These are phyloP conservation scores for Cyberlindnera bimundalis DNA, from an alignment of 805 yeast species.

Conservation along the genomic window DNA sequence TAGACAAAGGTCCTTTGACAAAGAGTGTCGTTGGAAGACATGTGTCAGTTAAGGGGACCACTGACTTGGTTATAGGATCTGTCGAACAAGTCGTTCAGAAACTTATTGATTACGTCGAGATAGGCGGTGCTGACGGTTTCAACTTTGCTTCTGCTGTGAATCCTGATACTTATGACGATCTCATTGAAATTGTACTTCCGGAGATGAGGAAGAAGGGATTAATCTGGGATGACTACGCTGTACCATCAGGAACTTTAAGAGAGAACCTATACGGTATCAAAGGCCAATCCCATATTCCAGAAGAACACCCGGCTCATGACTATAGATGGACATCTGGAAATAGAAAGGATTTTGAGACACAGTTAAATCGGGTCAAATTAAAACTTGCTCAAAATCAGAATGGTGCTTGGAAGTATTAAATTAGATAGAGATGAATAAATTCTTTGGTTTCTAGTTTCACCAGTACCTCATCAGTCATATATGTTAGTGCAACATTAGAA, in stretches of 20 bases:
- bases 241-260: conserved; percentile 36
- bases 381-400: too few relatives aligned
- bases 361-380: too few relatives aligned
- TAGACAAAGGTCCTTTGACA: conserved; percentile 29
- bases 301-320: conserved; percentile 19
- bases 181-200: conserved; percentile 37
- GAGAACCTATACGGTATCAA: conserved; percentile 33
- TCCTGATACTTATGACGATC: conserved; percentile 37
- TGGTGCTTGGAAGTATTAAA: too few relatives aligned
- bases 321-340: too few relatives aligned
- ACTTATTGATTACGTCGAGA: conserved; percentile 37
- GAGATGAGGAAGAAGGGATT: conserved; percentile 34
- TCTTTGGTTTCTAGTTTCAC: too few relatives aligned
- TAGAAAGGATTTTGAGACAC: too few relatives aligned
- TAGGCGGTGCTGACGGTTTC: conserved; percentile 41
- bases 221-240: conserved; percentile 36
- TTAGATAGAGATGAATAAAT: too few relatives aligned
- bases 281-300: conserved; percentile 20
- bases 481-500: too few relatives aligned
- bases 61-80: conserved; percentile 28
- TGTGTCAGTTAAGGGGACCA: conserved; percentile 25
- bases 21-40: conserved; percentile 27
- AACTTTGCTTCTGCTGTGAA: conserved; percentile 37
- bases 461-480: too few relatives aligned
- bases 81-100: conserved; percentile 35